A percentile compares a stretch with the other conserved stretches of the same genome.
Evolutionary conservation across 208 protist genomes (phyloP).

Genomic region (Leishmania aethiopica): DNA sequence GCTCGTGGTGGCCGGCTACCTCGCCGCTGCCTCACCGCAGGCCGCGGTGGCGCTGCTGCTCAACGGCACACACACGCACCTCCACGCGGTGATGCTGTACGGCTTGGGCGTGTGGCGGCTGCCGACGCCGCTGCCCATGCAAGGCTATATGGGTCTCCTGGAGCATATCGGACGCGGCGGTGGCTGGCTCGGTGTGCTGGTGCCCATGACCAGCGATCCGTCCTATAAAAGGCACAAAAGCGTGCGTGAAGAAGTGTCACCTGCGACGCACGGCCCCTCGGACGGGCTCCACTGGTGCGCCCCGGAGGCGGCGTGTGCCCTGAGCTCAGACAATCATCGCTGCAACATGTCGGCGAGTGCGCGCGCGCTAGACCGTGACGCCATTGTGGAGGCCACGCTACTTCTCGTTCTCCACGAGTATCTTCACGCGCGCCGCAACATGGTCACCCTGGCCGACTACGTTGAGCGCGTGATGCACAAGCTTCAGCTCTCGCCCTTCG

Average conservation of each 20-base stretch:
- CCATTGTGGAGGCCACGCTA: conserved; percentile 48
- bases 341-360: not conserved
- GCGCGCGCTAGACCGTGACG: conserved; percentile 1
- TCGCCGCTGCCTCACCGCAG: conserved; percentile 49
- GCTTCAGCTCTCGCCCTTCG: conserved; percentile 34
- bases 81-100: conserved; percentile 65
- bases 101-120: conserved; percentile 65
- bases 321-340: conserved; percentile 23
- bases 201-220: not conserved
- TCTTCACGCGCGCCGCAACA: conserved; percentile 44
- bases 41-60: conserved; percentile 51
- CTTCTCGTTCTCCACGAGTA: conserved; percentile 73
- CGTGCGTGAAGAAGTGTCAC: not conserved
- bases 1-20: conserved; percentile 68
- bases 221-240: not conserved
- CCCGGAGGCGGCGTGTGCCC: conserved; percentile 15
- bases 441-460: conserved; percentile 64
- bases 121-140: conserved; percentile 37
- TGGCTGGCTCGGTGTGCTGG: conserved; percentile 54
- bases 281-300: conserved; percentile 70
- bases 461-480: conserved; percentile 70
- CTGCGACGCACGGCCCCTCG: not conserved
- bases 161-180: conserved; percentile 41
- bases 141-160: conserved; percentile 38
- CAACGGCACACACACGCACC: conserved; percentile 52